Conservation (phyloP, 2,329 filamentous ascomycete genomes). For the Pseudohalonectria lignicola region DNA sequence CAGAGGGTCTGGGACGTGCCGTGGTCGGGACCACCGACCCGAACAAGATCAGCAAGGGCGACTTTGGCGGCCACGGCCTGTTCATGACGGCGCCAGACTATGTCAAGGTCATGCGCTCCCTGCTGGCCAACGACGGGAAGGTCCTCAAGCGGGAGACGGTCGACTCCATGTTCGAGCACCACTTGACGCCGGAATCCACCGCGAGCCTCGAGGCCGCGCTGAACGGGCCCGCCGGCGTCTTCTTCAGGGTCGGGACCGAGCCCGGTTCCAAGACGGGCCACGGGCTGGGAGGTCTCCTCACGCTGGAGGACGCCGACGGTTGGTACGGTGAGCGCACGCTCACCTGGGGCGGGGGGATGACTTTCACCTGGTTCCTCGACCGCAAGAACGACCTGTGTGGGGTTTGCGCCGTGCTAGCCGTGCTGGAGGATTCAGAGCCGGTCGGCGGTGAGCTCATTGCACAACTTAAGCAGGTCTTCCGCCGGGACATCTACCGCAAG, state of each 20-base stretch:
- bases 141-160: slow-evolving; percentile 30
- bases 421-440: too few species aligned
- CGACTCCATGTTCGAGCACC: slow-evolving; percentile 34
- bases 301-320: too few species aligned
- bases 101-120: slow-evolving; percentile 29
- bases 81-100: slow-evolving; percentile 27
- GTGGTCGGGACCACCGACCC: slow-evolving; percentile 22
- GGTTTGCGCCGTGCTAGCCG: too few species aligned
- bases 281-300: too few species aligned
- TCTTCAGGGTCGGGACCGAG: slow-evolving; percentile 28
- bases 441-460: too few species aligned
- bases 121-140: slow-evolving; percentile 36
- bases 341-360: too few species aligned
- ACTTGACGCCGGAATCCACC: slow-evolving; percentile 23
- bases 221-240: slow-evolving; percentile 28
- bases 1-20: slow-evolving; percentile 19
- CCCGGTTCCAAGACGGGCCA: too few species aligned
- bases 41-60: slow-evolving; percentile 19
- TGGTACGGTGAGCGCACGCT: too few species aligned
- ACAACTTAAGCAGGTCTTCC: too few species aligned
- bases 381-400: too few species aligned
- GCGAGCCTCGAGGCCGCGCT: slow-evolving; percentile 20
- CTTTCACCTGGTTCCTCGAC: too few species aligned
- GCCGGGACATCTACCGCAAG: too few species aligned
- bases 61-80: slow-evolving; percentile 33